Conservation (phyloP, 139 green algal genomes). For the Closterium sp. region DNA sequence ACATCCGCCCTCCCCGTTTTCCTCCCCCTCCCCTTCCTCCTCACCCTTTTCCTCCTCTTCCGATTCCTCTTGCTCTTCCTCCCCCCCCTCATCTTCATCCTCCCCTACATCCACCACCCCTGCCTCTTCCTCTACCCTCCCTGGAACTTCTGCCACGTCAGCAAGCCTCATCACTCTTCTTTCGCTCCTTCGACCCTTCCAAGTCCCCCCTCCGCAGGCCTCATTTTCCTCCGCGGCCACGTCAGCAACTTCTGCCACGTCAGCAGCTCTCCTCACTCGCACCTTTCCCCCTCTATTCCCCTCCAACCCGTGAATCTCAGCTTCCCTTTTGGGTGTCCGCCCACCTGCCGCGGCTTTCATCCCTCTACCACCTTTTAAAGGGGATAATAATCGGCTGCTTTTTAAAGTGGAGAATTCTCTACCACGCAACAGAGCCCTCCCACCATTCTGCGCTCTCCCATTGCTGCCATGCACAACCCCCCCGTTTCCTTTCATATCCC, state of each 20-base stretch:
- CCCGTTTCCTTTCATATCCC: background rate
- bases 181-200: background rate
- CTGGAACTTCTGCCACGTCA: background rate
- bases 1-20: no score
- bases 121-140: background rate
- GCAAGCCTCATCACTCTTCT: background rate
- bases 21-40: background rate
- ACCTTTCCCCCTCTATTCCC: no score
- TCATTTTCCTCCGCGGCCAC: background rate
- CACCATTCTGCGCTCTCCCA: background rate
- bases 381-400: no score
- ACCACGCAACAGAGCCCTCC: no score
- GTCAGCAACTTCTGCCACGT: no score
- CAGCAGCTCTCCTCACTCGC: no score
- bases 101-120: no score
- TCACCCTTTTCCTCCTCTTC: background rate
- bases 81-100: background rate
- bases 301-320: no score
- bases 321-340: no score
- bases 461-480: background rate
- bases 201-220: background rate
- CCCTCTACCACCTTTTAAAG: no score
- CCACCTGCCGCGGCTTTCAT: no score
- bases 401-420: no score
- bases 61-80: background rate